Evolutionary conservation across 768 basidiomycete genomes (phyloP).

Genomic region (Leucogyrophana mollusca): DNA sequence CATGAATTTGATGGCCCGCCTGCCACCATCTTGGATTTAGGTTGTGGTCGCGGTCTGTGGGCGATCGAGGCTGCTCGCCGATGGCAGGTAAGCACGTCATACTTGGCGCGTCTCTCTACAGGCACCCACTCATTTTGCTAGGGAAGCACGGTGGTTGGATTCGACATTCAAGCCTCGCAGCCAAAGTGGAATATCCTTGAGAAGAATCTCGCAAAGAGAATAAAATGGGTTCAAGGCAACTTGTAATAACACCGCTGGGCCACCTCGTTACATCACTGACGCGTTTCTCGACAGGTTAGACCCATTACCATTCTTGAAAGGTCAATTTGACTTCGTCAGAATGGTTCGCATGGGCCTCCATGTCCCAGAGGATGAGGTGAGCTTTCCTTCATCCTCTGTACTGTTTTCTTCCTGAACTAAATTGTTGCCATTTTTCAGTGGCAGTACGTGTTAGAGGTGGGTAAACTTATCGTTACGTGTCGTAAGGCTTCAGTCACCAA

Average conservation of each 20-base stretch:
- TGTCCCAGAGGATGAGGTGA: slow-evolving; percentile 70
- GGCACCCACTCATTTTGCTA: slow-evolving; percentile 20
- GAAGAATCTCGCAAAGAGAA: slow-evolving; percentile 43
- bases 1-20: slow-evolving; percentile 55
- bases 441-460: slow-evolving; percentile 64
- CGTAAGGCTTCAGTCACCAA: slow-evolving; percentile 9
- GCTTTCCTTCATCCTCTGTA: slow-evolving; percentile 9
- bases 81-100: slow-evolving; percentile 69
- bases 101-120: slow-evolving; percentile 1
- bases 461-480: slow-evolving; percentile 12
- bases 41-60: slow-evolving; percentile 74
- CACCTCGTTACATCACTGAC: slow-evolving; percentile 8
- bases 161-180: slow-evolving; percentile 56
- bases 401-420: slow-evolving; percentile 13
- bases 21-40: slow-evolving; percentile 57
- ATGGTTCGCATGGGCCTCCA: slow-evolving; percentile 63
- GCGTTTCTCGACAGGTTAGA: slow-evolving; percentile 47
- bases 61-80: slow-evolving; percentile 62
- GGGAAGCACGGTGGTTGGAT: slow-evolving; percentile 57
- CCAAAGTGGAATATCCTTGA: slow-evolving; percentile 41
- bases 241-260: slow-evolving; percentile 41
- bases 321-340: slow-evolving; percentile 65
- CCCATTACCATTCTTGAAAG: slow-evolving; percentile 55
- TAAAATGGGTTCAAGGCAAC: slow-evolving; percentile 69
- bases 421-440: slow-evolving; percentile 40